Evolutionary conservation across 768 basidiomycete genomes (phyloP).

Genomic region (Amylocystis lapponica): DNA sequence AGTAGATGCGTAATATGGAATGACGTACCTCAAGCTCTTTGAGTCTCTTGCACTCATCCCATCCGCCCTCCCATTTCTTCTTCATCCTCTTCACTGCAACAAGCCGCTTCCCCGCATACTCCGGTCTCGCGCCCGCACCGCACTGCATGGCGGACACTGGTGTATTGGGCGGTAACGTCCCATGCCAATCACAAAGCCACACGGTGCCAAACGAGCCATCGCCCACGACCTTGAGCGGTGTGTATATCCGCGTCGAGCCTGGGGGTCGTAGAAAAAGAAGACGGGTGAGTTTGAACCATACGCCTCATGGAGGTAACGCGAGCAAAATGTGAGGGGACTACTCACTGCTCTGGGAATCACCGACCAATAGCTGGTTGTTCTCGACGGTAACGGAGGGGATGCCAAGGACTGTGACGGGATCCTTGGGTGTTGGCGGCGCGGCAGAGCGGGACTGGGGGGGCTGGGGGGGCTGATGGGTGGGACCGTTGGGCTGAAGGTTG

Average conservation of each 20-base stretch:
- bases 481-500: constrained; percentile 14
- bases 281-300: not conserved
- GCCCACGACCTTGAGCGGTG: constrained; percentile 92
- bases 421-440: constrained; percentile 34
- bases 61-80: constrained; percentile 95
- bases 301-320: constrained; percentile 10
- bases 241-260: constrained; percentile 88
- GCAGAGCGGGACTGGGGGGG: constrained; percentile 14
- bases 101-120: constrained; percentile 90
- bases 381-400: constrained; percentile 74
- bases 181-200: constrained; percentile 99
- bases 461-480: constrained; percentile 12
- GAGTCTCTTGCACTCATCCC: constrained; percentile 93
- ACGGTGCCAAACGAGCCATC: constrained; percentile 99
- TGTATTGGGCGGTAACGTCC: constrained; percentile 86
- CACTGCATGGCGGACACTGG: constrained; percentile 94
- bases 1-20: constrained; percentile 7
- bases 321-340: constrained; percentile 18
- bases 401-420: constrained; percentile 61
- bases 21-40: constrained; percentile 88
- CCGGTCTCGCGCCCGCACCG: constrained; percentile 85
- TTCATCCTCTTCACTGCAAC: constrained; percentile 99
- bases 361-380: constrained; percentile 65
- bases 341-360: constrained; percentile 66
- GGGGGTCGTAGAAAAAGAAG: no score